Base-by-base conservation (phyloP, 768 basidiomycete species). In the Kwoniella newhampshirensis region DNA sequence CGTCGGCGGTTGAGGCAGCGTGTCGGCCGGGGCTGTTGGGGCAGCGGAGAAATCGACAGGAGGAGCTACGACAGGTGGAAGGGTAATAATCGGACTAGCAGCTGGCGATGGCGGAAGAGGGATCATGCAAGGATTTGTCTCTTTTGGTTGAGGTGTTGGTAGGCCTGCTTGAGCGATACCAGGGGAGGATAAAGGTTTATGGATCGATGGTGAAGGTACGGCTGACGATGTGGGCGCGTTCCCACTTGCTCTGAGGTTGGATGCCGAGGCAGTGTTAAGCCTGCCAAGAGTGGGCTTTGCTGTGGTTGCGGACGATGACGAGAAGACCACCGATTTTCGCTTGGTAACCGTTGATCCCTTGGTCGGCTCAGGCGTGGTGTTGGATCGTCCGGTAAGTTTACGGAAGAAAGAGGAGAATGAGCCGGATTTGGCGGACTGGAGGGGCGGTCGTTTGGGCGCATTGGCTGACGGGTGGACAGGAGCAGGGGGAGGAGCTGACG, bases 71-170 rank as follows among this genome's bases (percentile, higher is more conserved):
- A 32, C 45, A 8, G 54, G 35, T 17, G 28, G 21, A 23, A 51
- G 42, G 23, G 37, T 28, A n/a, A 26, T 27, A 15, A 51, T 13
- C n/a, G 67, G 40, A n/a, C 49, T 39, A 30, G 55, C 21, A 17
- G 42, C 51, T 15, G 68, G 68, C 0, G 68, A 70, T n/a, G 66
- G 58, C 3, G 68, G 68, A 15, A 70, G 59, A 27, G 68, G 66
- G 41, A 70, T 67, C 30, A 41, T 36, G 15, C 30, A 18, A 2
- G 68, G 68, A 26, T 70, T 61, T 2, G 54, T 51, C 30, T 59
- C 54, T 27, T 25, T 56, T n/a, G 11, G 39, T 12, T 37, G 32
- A 20, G 27, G 26, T 9, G 45, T 23, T 47, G 21, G 45, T 28
- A 23, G 45, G n/a, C n/a, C n/a, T n/a, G n/a, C n/a, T n/a, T n/a